Base-by-base conservation (phyloP, 768 basidiomycete genomes). In the Lyophyllum shimeji region DNA sequence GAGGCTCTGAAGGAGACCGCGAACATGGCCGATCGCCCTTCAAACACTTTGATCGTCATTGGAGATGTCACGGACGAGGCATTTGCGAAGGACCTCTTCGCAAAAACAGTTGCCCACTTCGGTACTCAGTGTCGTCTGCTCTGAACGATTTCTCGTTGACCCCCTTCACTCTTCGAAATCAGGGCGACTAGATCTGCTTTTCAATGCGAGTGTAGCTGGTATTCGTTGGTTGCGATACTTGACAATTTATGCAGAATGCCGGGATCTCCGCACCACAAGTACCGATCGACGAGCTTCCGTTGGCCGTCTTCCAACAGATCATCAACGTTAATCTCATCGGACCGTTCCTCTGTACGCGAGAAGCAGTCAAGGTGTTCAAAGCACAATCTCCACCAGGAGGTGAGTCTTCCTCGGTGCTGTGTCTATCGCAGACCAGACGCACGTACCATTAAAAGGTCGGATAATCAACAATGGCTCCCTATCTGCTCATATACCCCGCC, bases 391-490 rank as follows among this genome's bases (percentile, higher is more conserved):
- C 93, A 0, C 76, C 76, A 53, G 93, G 92, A 58, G 91, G 90
- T 81, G 62, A 64, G 71, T 65, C 17, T 25, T n/a, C 13, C 23
- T 45, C 42, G 7, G n/a, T 31, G 1, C 31, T 44, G 8, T 31
- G 45, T 44, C 8, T 42, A 17, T 45, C 40, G 21, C 48, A 9
- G n/a, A n/a, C n/a, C 40, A 21, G 18, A 40, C n/a, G 39, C 46
- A 46, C n/a, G 1, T 15, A 13, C 37, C 27, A 12, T 24, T 39
- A 9, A 25, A 56, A 86, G 85, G 84, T 2, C 80, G 90, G 18
- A 89, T 94, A 58, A 87, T 95, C 71, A 93, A 93, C 74, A 93
- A 94, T 62, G 92, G 91, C 0, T 89, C 85, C n/a, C 74, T 91
- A 21, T 80, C 87, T 0, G 88, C 89, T 0, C 82, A 87, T 57